Percentiles rank a stretch among this genome's conserved stretches.
Evolutionary conservation across 1,284 basidiomycete genomes (phyloP).

Genomic region (Papiliotrema fonsecae): DNA sequence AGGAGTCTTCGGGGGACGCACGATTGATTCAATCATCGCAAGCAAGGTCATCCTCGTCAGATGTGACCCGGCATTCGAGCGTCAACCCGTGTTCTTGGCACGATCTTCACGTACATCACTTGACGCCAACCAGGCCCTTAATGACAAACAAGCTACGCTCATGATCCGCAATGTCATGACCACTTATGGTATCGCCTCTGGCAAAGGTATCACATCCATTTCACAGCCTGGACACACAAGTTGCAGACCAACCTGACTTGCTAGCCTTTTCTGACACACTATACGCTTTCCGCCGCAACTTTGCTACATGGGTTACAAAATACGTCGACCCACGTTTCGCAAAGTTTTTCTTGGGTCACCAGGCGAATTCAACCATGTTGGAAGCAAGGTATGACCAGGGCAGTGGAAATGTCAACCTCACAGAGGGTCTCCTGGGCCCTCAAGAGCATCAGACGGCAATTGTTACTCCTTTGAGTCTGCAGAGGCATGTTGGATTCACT

Average conservation of each 20-base stretch:
- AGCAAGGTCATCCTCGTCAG: neutral
- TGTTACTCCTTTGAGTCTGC: neutral
- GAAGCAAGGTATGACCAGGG: neutral
- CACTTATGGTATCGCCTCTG: neutral
- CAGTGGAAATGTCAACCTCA: neutral
- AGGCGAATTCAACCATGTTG: neutral
- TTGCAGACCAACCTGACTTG: neutral
- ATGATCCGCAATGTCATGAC: neutral
- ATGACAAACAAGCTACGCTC: neutral
- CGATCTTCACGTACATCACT: neutral
- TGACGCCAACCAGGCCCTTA: neutral
- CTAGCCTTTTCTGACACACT: neutral
- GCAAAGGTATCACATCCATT: neutral
- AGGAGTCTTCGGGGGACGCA: neutral
- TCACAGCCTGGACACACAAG: neutral
- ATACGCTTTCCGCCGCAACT: neutral
- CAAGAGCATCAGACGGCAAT: neutral
- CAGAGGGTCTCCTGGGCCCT: neutral
- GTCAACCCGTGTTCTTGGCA: neutral
- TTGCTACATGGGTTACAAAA: neutral
- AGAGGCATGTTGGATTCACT: neutral
- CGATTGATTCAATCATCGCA: neutral
- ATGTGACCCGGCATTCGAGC: neutral
- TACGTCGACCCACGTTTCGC: neutral
- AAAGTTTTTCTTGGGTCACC: neutral